Conservation (phyloP, 208 protist species). For the Crithidia mellificae region DNA sequence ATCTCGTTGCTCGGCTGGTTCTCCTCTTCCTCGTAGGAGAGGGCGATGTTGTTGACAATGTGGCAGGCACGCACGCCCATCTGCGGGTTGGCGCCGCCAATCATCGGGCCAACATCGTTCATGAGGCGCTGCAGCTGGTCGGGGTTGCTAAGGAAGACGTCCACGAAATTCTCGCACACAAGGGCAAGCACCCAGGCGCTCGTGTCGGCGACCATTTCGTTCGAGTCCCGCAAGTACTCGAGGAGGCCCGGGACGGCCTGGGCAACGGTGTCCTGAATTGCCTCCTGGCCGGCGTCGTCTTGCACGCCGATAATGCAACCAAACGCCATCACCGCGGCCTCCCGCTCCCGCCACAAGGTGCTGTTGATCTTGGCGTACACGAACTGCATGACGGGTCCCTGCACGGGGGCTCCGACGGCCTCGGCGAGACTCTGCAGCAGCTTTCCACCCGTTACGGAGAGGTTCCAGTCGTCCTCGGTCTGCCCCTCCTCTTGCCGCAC, state of each 20-base stretch:
- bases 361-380: constrained; percentile 92
- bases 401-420: constrained; percentile 65
- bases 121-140: constrained; percentile 72
- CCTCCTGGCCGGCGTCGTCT: constrained; percentile 43
- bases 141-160: constrained; percentile 64
- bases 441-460: constrained; percentile 91
- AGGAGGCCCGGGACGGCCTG: constrained; percentile 89
- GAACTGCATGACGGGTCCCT: constrained; percentile 92
- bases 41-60: constrained; percentile 94
- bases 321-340: constrained; percentile 96
- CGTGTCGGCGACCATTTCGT: constrained; percentile 92
- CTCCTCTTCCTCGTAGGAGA: constrained; percentile 83
- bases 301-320: constrained; percentile 96
- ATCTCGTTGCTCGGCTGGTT: constrained; percentile 78
- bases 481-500: constrained; percentile 92
- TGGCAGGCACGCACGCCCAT: constrained; percentile 93
- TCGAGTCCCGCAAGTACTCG: constrained; percentile 79
- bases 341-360: constrained; percentile 92
- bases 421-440: constrained; percentile 90
- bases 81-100: constrained; percentile 50
- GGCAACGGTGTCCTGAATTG: constrained; percentile 87
- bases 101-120: constrained; percentile 67
- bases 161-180: constrained; percentile 92
- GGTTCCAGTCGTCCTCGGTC: constrained; percentile 94
- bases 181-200: constrained; percentile 94